Base-by-base conservation (phyloP, 2,329 filamentous ascomycete species). In the Ophiocordyceps camponoti-rufipedis region DNA sequence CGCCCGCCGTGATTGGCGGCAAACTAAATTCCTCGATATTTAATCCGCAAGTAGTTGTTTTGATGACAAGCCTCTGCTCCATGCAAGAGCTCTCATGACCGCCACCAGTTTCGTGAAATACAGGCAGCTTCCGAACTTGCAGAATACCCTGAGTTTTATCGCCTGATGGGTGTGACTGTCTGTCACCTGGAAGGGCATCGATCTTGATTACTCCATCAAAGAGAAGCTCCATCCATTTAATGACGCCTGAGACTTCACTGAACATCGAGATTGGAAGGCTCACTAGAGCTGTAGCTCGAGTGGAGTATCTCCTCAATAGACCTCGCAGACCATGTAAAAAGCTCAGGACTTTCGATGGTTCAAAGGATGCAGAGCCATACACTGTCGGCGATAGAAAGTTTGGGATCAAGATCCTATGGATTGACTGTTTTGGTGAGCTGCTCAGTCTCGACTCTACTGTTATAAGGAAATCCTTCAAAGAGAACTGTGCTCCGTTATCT, bases 41-140 rank as follows among this genome's bases (percentile, higher is more conserved):
- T n/a, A 38, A 14, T 6, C 33, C 33, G 33, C 33, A n/a, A 38
- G 16, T 4, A 38, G 14, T 16, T n/a, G 14, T 38, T 38, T 38
- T 38, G 33, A 38, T 14, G 33, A n/a, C 6, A 14, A n/a, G 7
- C 14, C 2, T 38, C 33, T 38, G 13, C 33, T 38, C 14, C 1
- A 81, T 72, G 50, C 78, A 78, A 47, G 75, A 75, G 38, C 74
- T 70, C 48, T 78, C 77, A 2, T 75, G 72, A 10, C 85, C 86
- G 2, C 87, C 87, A 2, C 91, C 89, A 52, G 84, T 85, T 58
- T 96, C 89, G 48, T 93, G 85, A 52, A 85, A 80, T 1, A 94
- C 70, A 0, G 91, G 89, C 33, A 96, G 62, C 45, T 80, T 80
- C 59, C 94, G 85, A 1, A 93, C 75, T 49, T 80, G 83, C 16